Conservation (phyloP, 345 rosid genomes). For the Eucalyptus curtisii region DNA sequence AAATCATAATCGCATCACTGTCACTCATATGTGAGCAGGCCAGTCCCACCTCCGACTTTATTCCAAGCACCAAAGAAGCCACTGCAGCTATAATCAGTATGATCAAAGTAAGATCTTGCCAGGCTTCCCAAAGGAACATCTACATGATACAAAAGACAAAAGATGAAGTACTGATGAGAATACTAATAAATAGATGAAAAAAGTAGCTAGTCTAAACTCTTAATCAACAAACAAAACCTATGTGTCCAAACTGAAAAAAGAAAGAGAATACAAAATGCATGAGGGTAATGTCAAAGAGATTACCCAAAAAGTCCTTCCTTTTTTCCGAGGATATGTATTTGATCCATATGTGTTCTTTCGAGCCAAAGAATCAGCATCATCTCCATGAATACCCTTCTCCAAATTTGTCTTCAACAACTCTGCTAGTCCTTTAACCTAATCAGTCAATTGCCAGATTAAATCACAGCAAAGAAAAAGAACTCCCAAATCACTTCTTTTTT, state of each 20-base stretch:
- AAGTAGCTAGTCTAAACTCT: background rate
- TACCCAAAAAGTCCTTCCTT: constrained; percentile 93
- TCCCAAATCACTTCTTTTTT: background rate
- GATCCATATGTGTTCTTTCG: constrained; percentile 69
- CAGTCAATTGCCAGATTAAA: background rate
- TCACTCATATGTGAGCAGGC: background rate
- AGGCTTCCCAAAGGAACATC: constrained; percentile 89
- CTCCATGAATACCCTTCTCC: constrained; percentile 65
- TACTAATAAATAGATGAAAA: background rate
- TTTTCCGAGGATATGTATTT: constrained; percentile 85
- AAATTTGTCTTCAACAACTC: constrained; percentile 58
- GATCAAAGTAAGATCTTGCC: constrained; percentile 82
- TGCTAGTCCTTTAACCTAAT: constrained; percentile 62
- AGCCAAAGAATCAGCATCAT: constrained; percentile 53
- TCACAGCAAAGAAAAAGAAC: background rate
- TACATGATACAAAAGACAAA: constrained; percentile 2
- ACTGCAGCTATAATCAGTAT: constrained; percentile 91
- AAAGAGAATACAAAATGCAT: background rate
- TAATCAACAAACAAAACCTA: background rate
- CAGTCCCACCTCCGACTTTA: constrained; percentile 81
- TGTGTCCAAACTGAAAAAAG: background rate
- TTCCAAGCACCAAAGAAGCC: constrained; percentile 84
- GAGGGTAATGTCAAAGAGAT: background rate
- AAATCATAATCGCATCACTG: background rate
- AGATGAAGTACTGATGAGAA: background rate